Evolutionary conservation across 1,139 yeast species (phyloP), one percentile per base, ranked within the genome.

Genomic region (Suhomyces wounanorum): DNA sequence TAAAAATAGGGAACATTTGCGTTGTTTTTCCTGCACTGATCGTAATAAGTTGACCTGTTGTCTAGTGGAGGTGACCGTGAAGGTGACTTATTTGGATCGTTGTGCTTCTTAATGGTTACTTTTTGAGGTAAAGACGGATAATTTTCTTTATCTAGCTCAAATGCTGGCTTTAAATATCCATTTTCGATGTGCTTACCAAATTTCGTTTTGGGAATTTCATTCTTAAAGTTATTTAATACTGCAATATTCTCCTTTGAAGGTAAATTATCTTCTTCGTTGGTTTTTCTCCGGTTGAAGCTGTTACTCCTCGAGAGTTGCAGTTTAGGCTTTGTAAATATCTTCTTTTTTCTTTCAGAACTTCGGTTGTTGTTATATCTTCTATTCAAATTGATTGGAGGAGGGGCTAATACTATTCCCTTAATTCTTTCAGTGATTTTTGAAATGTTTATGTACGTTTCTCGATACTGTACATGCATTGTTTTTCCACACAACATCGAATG

Each of bases 391-490:
- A 86, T 84, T 3, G 92, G 92, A 8, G 92, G 90, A 5, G 92
- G 92, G 0, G 92, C 91, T 49, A 85, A 72, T 33, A 77, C 78
- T 52, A 84, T 67, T 25, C 81, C 68, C 48, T 55, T 40, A 41
- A 57, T 37, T 47, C 54, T 52, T 45, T 54, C 53, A 18, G 46
- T 23, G 7, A 40, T 25, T 9, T 45, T 43, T 50, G 52, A 46
- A 53, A 53, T 17, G 44, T 49, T 43, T 48, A 68, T 35, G 56
- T 82, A 82, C 55, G 82, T 68, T 64, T 87, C 95, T 53, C 88
- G 79, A 63, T 86, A 89, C 66, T 87, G 95, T 42, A 89, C 96
- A 68, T 87, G 94, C 76, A 89, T 86, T 5, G 94, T 86, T 65
- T 81, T 85, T 49, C 82, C 84, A 60, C 82, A 71, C 60, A 89